Evolutionary conservation across 2,329 filamentous ascomycete species (phyloP).

Genomic region (Bisporella sp.): DNA sequence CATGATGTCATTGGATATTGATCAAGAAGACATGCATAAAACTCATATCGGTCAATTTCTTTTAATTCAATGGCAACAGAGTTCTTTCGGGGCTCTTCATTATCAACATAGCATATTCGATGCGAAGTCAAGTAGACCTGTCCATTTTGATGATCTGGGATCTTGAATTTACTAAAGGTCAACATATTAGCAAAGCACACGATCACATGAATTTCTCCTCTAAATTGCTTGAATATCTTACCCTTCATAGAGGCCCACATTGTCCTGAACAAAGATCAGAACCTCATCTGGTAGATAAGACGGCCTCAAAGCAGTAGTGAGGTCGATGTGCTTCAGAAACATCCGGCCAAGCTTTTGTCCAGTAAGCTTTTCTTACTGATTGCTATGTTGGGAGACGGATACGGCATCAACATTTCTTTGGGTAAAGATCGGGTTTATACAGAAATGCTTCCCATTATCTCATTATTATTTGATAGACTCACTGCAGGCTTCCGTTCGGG

Average conservation of each 20-base stretch:
- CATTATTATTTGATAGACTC: too few relatives aligned
- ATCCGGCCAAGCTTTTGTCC: slow-evolving; percentile 60
- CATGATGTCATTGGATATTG: slow-evolving; percentile 1
- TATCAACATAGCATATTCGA: slow-evolving; percentile 90
- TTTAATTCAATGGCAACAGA: slow-evolving; percentile 83
- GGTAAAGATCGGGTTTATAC: too few relatives aligned
- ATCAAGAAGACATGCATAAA: slow-evolving; percentile 54
- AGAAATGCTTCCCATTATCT: too few relatives aligned
- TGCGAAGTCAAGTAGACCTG: slow-evolving; percentile 96
- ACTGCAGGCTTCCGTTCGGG: too few relatives aligned
- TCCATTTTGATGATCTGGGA: slow-evolving; percentile 88
- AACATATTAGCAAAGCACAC: slow-evolving; percentile 1
- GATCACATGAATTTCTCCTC: background rate
- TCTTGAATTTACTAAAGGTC: slow-evolving; percentile 75
- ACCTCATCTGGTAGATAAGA: slow-evolving; percentile 89
- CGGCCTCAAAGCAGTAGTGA: slow-evolving; percentile 93
- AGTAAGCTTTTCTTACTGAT: background rate
- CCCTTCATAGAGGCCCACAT: slow-evolving; percentile 96
- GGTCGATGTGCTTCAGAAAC: slow-evolving; percentile 93
- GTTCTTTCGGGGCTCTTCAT: slow-evolving; percentile 74
- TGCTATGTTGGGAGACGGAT: too few relatives aligned
- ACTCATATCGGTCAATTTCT: slow-evolving; percentile 84
- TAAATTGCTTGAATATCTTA: slow-evolving; percentile 43
- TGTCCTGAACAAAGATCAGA: slow-evolving; percentile 93
- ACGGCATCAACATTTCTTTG: too few relatives aligned